Conservation (phyloP, 345 rosid genomes). For the Arabis hirsuta region DNA sequence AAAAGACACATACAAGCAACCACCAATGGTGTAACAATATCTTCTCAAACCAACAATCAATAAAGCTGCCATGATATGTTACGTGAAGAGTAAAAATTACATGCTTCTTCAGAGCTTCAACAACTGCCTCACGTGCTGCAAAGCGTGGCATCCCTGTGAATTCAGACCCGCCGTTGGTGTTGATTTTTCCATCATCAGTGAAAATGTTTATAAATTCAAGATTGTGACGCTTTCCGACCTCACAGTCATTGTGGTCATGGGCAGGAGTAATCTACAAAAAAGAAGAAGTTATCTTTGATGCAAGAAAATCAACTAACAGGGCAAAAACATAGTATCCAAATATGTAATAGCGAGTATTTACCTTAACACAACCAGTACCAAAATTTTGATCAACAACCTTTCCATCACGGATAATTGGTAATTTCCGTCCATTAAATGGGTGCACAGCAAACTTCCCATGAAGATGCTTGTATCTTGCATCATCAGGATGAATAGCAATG, state of each 20-base stretch:
- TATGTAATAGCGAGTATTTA: conserved; percentile 36
- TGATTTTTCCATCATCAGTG: conserved; percentile 92
- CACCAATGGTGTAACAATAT: conserved; percentile 20
- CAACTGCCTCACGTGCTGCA: conserved; percentile 81
- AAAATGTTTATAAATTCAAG: conserved; percentile 83
- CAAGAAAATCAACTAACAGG: conserved; percentile 11
- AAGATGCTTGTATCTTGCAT: conserved; percentile 77
- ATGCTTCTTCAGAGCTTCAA: conserved; percentile 70
- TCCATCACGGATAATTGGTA: conserved; percentile 78
- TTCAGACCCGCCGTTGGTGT: conserved; percentile 74
- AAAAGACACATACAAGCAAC: conserved; percentile 27
- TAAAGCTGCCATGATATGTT: neutral
- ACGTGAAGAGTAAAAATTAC: conserved; percentile 42
- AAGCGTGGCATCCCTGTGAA: conserved; percentile 92
- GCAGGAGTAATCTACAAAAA: conserved; percentile 92
- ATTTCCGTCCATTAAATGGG: conserved; percentile 89
- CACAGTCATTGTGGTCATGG: conserved; percentile 95
- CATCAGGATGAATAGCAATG: conserved; percentile 91
- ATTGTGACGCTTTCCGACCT: conserved; percentile 86
- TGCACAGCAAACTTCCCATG: conserved; percentile 88
- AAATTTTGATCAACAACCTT: conserved; percentile 82
- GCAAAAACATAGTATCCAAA: conserved; percentile 20
- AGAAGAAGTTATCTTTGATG: conserved; percentile 14
- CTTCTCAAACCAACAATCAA: conserved; percentile 29
- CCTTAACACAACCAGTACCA: conserved; percentile 99